Conservation (phyloP, 495 filamentous ascomycete species). For the Xylaria nigripes region DNA sequence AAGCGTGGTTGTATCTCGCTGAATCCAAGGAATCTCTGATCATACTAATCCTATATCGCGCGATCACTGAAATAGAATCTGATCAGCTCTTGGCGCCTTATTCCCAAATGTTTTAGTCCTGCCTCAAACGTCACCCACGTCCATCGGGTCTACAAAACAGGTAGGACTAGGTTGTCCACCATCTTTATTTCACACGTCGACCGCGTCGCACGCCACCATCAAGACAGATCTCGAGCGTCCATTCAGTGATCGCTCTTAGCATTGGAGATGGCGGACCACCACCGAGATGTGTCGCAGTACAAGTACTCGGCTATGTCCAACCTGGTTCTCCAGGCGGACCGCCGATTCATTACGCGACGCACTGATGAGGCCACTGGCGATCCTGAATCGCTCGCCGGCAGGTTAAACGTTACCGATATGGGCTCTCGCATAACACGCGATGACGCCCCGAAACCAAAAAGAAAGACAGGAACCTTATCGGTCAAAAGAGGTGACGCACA, state of each 20-base stretch:
- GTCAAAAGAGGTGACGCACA: constrained; percentile 70
- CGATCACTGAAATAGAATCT: neutral
- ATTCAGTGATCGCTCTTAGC: constrained; percentile 23
- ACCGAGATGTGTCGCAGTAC: constrained; percentile 89
- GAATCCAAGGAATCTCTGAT: neutral
- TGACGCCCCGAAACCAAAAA: constrained; percentile 70
- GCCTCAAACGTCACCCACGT: constrained; percentile 20
- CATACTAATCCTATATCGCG: constrained; percentile 14
- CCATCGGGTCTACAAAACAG: constrained; percentile 19
- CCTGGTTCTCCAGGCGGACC: constrained; percentile 99
- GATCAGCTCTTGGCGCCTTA: constrained; percentile 1
- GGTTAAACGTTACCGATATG: constrained; percentile 91
- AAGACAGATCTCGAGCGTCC: neutral
- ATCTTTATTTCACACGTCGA: constrained; percentile 7
- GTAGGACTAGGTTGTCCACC: constrained; percentile 21
- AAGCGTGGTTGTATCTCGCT: constrained; percentile 13
- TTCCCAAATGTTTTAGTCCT: constrained; percentile 24
- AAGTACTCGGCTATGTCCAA: constrained; percentile 99
- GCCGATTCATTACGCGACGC: constrained; percentile 83
- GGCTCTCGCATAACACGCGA: constrained; percentile 74
- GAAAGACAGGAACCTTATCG: constrained; percentile 51
- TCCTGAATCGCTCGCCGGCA: constrained; percentile 91
- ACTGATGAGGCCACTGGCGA: constrained; percentile 95
- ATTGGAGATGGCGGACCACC: constrained; percentile 66
- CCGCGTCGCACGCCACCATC: neutral